phyloP scores from a whole-genome alignment of 2,329 filamentous ascomycete species.

The Arachnomyces sp. region DNA sequence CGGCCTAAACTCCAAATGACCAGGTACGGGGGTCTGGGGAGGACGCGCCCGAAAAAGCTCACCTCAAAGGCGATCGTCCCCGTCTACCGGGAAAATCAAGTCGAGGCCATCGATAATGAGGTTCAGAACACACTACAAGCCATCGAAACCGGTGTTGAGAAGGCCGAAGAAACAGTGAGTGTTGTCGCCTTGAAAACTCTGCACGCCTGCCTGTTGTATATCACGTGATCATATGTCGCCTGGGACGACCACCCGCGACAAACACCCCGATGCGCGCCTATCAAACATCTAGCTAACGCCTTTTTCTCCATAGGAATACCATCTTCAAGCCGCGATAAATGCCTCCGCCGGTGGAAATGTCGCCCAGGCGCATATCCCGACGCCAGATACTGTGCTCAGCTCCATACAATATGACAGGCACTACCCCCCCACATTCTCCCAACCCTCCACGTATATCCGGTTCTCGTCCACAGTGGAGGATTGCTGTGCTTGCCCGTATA shows the following conservation, averaged over 20 bases:
- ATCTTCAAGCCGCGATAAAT: conserved; percentile 78
- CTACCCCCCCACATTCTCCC: conserved; percentile 69
- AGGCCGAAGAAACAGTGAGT: conserved; percentile 94
- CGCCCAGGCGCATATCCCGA: conserved; percentile 58
- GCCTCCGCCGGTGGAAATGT: conserved; percentile 53
- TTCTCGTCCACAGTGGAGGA: conserved; percentile 98
- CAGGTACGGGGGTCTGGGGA: conserved; percentile 38
- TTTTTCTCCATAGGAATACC: conserved; percentile 63
- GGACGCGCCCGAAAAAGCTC: conserved; percentile 59
- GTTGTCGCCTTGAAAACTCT: conserved; percentile 24
- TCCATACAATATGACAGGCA: conserved; percentile 78
- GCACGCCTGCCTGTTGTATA: conserved; percentile 24
- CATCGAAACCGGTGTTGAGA: conserved; percentile 93
- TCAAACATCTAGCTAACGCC: conserved; percentile 10
- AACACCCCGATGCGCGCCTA: conserved; percentile 7
- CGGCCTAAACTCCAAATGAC: conserved; percentile 36
- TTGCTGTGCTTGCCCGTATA: conserved; percentile 81
- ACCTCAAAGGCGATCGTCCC: conserved; percentile 81
- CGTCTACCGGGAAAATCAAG: conserved; percentile 81
- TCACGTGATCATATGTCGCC: conserved; percentile 28
- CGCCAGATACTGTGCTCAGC: conserved; percentile 55
- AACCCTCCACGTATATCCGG: conserved; percentile 88
- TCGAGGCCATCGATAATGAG: conserved; percentile 82
- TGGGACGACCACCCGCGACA: background rate
- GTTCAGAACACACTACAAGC: conserved; percentile 71